A percentile compares a stretch with the other conserved stretches of the same genome.
Evolutionary conservation across 2,329 filamentous ascomycete species (phyloP).

Genomic region (Tolypocladium amazonense): DNA sequence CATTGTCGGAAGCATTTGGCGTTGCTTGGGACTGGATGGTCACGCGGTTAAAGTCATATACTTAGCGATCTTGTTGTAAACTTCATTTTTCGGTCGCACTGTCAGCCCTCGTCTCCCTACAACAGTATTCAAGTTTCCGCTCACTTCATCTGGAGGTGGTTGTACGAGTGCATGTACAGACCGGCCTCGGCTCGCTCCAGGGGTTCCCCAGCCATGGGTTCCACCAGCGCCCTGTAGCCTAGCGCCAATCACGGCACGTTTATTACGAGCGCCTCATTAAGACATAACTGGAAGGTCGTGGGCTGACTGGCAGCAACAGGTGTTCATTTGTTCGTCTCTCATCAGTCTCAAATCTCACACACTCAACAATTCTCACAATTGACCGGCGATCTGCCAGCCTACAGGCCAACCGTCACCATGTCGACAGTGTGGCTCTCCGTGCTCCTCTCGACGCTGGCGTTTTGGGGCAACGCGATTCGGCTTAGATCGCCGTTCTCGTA

Average conservation of each 20-base stretch:
- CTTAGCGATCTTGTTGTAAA: neutral
- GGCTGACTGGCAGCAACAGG: neutral
- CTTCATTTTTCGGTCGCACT: too few relatives aligned
- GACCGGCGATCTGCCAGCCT: neutral
- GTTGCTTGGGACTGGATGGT: neutral
- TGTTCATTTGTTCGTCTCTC: neutral
- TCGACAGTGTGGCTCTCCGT: slow-evolving; percentile 10
- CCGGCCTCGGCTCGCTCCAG: neutral
- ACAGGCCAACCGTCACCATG: slow-evolving; percentile 5
- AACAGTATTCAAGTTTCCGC: neutral
- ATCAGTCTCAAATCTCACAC: neutral
- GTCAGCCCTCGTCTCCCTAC: neutral
- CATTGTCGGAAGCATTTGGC: neutral
- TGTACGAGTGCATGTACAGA: too few relatives aligned
- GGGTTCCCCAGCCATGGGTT: neutral
- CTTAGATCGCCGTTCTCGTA: slow-evolving; percentile 25
- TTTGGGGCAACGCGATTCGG: slow-evolving; percentile 20
- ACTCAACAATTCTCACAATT: neutral
- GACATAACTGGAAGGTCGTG: neutral
- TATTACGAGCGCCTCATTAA: neutral
- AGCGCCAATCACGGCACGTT: neutral
- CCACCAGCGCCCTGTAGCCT: neutral
- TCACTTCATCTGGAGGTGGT: neutral
- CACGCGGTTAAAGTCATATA: neutral
- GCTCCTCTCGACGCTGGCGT: slow-evolving; percentile 16